These are phyloP conservation scores for Nemophila menziesii DNA, from an alignment of 257 asterid genomes.

Conservation along the genomic window DNA sequence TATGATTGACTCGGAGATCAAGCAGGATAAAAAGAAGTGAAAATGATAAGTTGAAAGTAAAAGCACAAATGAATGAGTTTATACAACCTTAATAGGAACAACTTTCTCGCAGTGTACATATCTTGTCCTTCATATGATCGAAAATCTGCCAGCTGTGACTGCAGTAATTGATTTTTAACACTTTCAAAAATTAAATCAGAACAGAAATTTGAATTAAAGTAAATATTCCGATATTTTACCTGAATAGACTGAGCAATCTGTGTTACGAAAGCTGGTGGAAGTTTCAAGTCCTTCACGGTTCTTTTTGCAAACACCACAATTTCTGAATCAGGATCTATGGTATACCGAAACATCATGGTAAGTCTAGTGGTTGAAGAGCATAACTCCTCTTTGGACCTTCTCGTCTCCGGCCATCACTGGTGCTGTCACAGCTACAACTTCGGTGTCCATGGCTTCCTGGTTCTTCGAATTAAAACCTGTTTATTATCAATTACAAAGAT, in stretches of 20 bases:
- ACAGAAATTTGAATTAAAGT: too few species aligned
- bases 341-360: too few species aligned
- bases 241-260: slow-evolving; percentile 95
- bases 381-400: too few species aligned
- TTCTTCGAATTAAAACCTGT: too few species aligned
- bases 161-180: slow-evolving; percentile 19
- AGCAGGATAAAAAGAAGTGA: slow-evolving; percentile 35
- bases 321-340: slow-evolving; percentile 84
- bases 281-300: slow-evolving; percentile 86
- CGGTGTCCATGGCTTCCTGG: too few species aligned
- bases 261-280: slow-evolving; percentile 80
- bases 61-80: too few species aligned
- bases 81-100: slow-evolving; percentile 98
- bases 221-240: slow-evolving; percentile 32
- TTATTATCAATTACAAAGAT: too few species aligned
- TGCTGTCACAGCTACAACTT: too few species aligned
- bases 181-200: not conserved
- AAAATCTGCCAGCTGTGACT: slow-evolving; percentile 75
- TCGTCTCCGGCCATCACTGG: too few species aligned
- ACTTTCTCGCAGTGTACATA: slow-evolving; percentile 82
- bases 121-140: slow-evolving; percentile 95
- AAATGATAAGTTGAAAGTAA: not conserved
- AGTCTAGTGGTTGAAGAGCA: too few species aligned
- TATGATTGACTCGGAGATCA: slow-evolving; percentile 86
- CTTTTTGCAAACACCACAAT: slow-evolving; percentile 75